Evolutionary conservation across 1,284 basidiomycete species (phyloP).

Genomic region (Ustilago lituana): DNA sequence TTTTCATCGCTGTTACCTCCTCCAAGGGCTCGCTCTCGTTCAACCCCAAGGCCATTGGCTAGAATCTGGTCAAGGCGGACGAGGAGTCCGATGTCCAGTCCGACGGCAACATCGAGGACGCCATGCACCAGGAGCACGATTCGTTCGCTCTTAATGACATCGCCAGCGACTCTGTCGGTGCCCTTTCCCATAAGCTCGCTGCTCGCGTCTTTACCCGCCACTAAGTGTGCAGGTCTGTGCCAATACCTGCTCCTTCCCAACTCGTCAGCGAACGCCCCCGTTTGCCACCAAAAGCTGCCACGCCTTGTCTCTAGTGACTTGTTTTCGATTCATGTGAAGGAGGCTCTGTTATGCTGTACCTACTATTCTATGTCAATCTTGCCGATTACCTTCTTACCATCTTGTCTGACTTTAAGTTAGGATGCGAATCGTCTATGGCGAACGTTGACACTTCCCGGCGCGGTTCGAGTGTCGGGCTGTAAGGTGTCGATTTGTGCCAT

Average conservation of each 20-base stretch:
- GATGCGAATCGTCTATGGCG: no score
- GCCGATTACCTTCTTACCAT: no score
- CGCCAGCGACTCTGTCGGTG: conserved; percentile 36
- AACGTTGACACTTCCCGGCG: not conserved
- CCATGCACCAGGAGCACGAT: conserved; percentile 43
- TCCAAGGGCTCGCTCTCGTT: conserved; percentile 65
- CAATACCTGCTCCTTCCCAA: not conserved
- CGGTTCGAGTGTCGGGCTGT: not conserved
- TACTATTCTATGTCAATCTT: no score
- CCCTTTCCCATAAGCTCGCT: conserved; percentile 45
- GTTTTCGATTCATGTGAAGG: no score
- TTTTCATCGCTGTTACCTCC: conserved; percentile 66
- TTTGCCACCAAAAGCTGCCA: no score
- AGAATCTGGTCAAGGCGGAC: conserved; percentile 32
- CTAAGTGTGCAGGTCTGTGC: conserved; percentile 5
- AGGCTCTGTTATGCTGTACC: no score
- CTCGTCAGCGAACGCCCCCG: no score
- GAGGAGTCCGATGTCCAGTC: conserved; percentile 43
- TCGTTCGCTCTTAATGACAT: conserved; percentile 45
- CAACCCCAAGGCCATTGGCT: conserved; percentile 67
- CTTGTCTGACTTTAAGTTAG: no score
- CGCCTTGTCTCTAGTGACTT: no score
- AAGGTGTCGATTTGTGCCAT: not conserved
- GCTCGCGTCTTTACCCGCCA: conserved; percentile 28
- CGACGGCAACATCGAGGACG: conserved; percentile 40